Evolutionary conservation across 805 yeast species (phyloP).

Genomic region (Yarrowia sp.): DNA sequence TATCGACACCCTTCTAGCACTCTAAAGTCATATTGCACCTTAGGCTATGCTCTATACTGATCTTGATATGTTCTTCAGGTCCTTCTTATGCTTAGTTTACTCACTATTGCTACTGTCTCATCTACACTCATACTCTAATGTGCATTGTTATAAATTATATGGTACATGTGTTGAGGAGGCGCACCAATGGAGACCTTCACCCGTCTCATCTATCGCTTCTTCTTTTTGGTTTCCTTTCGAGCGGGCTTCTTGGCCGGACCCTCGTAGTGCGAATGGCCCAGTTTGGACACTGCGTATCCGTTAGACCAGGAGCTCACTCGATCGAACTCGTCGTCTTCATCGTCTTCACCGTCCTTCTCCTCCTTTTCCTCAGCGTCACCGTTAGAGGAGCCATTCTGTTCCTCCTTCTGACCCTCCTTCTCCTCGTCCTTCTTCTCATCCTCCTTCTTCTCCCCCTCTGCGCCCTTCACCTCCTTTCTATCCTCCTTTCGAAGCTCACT

Average conservation of each 20-base stretch:
- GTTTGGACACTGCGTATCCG: conserved; percentile 41
- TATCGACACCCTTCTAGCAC: too few relatives aligned
- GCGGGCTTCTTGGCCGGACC: conserved; percentile 13
- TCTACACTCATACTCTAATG: not conserved
- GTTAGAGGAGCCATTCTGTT: conserved; percentile 27
- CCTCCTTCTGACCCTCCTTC: conserved; percentile 5
- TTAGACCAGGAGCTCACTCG: conserved; percentile 46
- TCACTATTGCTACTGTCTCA: too few relatives aligned
- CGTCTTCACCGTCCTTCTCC: conserved; percentile 40
- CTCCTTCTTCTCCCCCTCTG: conserved; percentile 40
- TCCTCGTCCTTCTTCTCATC: conserved; percentile 30
- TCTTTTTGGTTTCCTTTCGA: conserved; percentile 24
- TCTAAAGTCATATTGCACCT: too few relatives aligned
- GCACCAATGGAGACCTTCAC: too few relatives aligned
- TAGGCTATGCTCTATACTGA: too few relatives aligned
- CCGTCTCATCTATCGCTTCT: conserved; percentile 4
- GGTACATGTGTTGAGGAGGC: conserved; percentile 17
- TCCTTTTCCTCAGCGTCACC: conserved; percentile 56
- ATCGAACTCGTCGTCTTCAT: conserved; percentile 35
- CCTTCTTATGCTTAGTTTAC: too few relatives aligned
- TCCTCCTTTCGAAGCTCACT: conserved; percentile 50
- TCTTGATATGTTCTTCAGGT: too few relatives aligned
- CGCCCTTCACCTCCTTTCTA: conserved; percentile 19
- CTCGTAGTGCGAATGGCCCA: conserved; percentile 49
- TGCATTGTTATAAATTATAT: conserved; percentile 22